A percentile compares a stretch with the other conserved stretches of the same genome.
Evolutionary conservation across 148 eudicot species (phyloP).

Genomic region (Polygonum aviculare): DNA sequence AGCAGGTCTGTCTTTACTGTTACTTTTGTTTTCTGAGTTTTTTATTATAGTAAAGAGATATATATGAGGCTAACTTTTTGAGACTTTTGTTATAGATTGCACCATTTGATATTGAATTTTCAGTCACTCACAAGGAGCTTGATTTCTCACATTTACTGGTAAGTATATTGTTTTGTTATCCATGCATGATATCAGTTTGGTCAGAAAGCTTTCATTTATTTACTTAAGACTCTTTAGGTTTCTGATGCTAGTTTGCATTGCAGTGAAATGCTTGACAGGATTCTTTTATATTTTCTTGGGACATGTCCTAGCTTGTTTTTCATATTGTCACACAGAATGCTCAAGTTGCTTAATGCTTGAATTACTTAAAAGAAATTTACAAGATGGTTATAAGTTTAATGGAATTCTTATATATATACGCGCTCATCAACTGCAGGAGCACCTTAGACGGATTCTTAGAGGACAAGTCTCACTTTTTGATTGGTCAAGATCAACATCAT

Average conservation of each 20-base stretch:
- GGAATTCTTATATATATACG: not conserved
- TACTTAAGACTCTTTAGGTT: not conserved
- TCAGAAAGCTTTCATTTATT: not conserved
- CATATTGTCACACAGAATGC: not conserved
- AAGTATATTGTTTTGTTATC: conserved; percentile 20
- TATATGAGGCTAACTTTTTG: conserved; percentile 16
- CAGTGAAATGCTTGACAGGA: not conserved
- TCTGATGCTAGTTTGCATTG: not conserved
- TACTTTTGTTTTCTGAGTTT: conserved; percentile 2
- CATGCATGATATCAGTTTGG: not conserved
- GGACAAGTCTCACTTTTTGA: conserved; percentile 97
- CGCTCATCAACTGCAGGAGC: conserved; percentile 48
- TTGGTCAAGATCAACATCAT: conserved; percentile 92
- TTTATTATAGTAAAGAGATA: not conserved
- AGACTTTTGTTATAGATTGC: conserved; percentile 70
- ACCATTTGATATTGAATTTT: conserved; percentile 95
- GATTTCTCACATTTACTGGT: conserved; percentile 99
- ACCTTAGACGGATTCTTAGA: conserved; percentile 90
- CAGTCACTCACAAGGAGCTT: conserved; percentile 94
- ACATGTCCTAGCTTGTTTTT: too few relatives aligned
- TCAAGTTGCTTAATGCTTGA: not conserved
- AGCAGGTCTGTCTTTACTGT: conserved; percentile 50
- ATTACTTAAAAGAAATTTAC: not conserved
- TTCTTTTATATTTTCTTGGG: not conserved
- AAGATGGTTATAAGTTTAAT: not conserved